Evolutionary conservation across 768 basidiomycete species (phyloP).

Genomic region (Paxillus ammoniavirescens): DNA sequence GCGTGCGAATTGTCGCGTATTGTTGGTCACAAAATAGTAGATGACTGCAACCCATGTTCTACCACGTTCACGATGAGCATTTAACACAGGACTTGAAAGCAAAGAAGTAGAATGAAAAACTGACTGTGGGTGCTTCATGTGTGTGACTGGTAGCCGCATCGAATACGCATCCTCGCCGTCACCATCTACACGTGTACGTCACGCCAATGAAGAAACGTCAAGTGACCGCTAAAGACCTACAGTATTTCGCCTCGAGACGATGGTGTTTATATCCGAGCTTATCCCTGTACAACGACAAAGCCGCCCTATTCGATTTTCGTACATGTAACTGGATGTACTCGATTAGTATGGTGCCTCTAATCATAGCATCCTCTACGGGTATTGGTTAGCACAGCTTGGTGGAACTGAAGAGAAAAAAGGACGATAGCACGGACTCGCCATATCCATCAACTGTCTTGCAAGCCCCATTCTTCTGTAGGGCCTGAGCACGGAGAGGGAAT

Average conservation of each 20-base stretch:
- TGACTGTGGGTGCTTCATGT: slow-evolving; percentile 6
- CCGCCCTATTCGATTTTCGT: slow-evolving; percentile 27
- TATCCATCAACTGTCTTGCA: slow-evolving; percentile 25
- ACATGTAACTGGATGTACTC: slow-evolving; percentile 28
- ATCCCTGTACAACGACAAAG: slow-evolving; percentile 17
- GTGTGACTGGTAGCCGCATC: slow-evolving; percentile 19
- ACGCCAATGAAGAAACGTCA: background rate
- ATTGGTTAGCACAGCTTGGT: background rate
- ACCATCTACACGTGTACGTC: slow-evolving; percentile 14
- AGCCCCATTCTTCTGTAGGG: slow-evolving; percentile 30
- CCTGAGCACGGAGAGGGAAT: slow-evolving; percentile 28
- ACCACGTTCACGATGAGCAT: background rate
- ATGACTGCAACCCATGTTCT: slow-evolving; percentile 18
- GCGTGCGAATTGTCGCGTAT: slow-evolving; percentile 2
- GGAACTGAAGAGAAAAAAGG: background rate
- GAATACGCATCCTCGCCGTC: slow-evolving; percentile 26
- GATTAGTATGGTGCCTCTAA: slow-evolving; percentile 12
- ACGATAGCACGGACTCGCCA: slow-evolving; percentile 18
- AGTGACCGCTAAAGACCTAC: slow-evolving; percentile 15
- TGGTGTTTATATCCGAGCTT: slow-evolving; percentile 24
- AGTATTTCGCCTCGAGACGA: slow-evolving; percentile 19
- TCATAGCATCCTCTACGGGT: slow-evolving; percentile 24
- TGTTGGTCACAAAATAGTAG: slow-evolving; percentile 12
- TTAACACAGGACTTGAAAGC: background rate
- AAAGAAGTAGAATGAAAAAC: background rate